Percentiles rank a stretch among this genome's conserved stretches.
phyloP scores from a whole-genome alignment of 1,139 yeast species.

The Candida albicans region DNA sequence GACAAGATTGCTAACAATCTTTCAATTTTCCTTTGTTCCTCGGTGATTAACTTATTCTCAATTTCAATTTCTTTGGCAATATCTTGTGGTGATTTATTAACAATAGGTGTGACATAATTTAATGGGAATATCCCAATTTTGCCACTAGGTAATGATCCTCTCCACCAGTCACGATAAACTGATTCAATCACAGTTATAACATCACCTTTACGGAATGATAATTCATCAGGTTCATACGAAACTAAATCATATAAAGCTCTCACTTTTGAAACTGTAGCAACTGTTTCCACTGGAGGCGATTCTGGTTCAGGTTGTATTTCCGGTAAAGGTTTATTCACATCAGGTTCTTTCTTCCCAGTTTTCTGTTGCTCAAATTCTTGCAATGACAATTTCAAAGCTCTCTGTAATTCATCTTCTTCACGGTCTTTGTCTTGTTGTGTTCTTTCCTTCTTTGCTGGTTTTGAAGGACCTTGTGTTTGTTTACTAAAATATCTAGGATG shows the following conservation, averaged over 20 bases:
- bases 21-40: conserved; percentile 56
- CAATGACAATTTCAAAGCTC: conserved; percentile 76
- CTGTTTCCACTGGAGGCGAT: conserved; percentile 27
- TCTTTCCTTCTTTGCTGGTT: conserved; percentile 61
- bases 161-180: conserved; percentile 95
- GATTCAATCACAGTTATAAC: conserved; percentile 82
- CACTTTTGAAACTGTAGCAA: conserved; percentile 63
- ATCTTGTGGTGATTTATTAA: conserved; percentile 59
- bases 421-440: conserved; percentile 47
- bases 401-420: conserved; percentile 81
- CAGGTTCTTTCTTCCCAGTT: conserved; percentile 28
- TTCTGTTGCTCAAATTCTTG: conserved; percentile 52
- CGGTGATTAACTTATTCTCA: conserved; percentile 30
- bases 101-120: conserved; percentile 83
- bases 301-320: conserved; percentile 14
- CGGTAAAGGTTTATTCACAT: conserved; percentile 34
- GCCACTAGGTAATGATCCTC: conserved; percentile 78
- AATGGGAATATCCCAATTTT: conserved; percentile 88
- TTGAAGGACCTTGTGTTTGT: conserved; percentile 41
- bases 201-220: conserved; percentile 73
- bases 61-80: conserved; percentile 29
- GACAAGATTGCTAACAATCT: conserved; percentile 60
- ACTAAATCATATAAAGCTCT: conserved; percentile 82
- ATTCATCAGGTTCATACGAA: conserved; percentile 69
- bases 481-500: conserved; percentile 43